Evolutionary conservation across 2,329 filamentous ascomycete species (phyloP).

Genomic region (Neoscytalidium dimidiatum): DNA sequence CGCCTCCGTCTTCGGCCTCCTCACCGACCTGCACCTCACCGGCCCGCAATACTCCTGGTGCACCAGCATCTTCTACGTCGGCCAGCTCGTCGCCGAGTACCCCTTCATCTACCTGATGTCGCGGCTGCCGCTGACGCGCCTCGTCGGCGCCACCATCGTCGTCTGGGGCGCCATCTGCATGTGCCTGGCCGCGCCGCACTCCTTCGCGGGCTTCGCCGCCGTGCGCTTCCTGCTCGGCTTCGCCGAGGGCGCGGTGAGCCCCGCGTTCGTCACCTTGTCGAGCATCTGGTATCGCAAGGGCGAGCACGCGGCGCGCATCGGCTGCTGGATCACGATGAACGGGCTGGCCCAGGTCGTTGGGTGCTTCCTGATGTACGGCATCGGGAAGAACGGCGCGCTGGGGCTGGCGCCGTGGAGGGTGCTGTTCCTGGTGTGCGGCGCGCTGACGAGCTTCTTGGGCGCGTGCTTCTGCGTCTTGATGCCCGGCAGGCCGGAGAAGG

Average conservation of each 20-base stretch:
- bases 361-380: constrained; percentile 53
- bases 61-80: constrained; percentile 49
- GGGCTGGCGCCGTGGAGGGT: constrained; percentile 38
- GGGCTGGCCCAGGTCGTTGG: constrained; percentile 50
- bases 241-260: constrained; percentile 62
- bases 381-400: constrained; percentile 44
- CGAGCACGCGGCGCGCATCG: constrained; percentile 35
- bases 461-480: constrained; percentile 50
- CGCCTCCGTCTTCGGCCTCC: constrained; percentile 51
- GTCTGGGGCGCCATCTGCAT: constrained; percentile 49
- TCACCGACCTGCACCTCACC: constrained; percentile 48
- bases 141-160: constrained; percentile 51
- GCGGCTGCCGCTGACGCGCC: constrained; percentile 51
- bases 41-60: constrained; percentile 53
- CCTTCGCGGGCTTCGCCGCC: constrained; percentile 48
- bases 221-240: constrained; percentile 67
- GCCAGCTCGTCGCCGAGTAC: constrained; percentile 54
- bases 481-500: constrained; percentile 48
- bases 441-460: constrained; percentile 30
- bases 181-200: constrained; percentile 46
- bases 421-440: constrained; percentile 40
- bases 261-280: constrained; percentile 59
- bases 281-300: constrained; percentile 44
- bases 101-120: constrained; percentile 53
- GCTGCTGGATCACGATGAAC: constrained; percentile 50